phyloP scores from a whole-genome alignment of 352 stramenopile genomes.

The Globisporangium carolinianum region DNA sequence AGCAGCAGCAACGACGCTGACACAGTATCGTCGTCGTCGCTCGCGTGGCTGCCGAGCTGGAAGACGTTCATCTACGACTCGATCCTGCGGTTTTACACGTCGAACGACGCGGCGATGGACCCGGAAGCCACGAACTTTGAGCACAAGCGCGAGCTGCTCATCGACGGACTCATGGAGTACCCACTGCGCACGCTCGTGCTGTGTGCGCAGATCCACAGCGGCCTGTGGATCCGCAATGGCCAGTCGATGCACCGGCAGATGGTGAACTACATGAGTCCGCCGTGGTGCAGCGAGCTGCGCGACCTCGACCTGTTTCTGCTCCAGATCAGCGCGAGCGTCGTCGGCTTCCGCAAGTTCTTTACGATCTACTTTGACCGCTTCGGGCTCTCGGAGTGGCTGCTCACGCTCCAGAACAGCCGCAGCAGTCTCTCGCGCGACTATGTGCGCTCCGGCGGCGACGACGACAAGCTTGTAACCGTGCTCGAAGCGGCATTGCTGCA shows the following conservation, averaged over 20 bases:
- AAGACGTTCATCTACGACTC: slow-evolving; percentile 38
- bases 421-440: slow-evolving; percentile 40
- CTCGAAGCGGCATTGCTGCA: slow-evolving; percentile 76
- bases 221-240: slow-evolving; percentile 81
- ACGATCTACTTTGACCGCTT: slow-evolving; percentile 80
- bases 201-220: slow-evolving; percentile 69
- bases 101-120: slow-evolving; percentile 21
- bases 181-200: slow-evolving; percentile 69
- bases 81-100: slow-evolving; percentile 22
- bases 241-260: slow-evolving; percentile 80
- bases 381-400: slow-evolving; percentile 65
- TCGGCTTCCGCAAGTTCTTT: slow-evolving; percentile 67
- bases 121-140: slow-evolving; percentile 16
- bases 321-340: slow-evolving; percentile 48
- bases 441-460: slow-evolving; percentile 13
- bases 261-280: slow-evolving; percentile 71
- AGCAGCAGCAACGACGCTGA: too few relatives aligned
- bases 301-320: slow-evolving; percentile 75
- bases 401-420: slow-evolving; percentile 47
- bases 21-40: slow-evolving; percentile 4
- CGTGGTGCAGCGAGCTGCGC: slow-evolving; percentile 60
- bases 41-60: slow-evolving; percentile 47
- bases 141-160: slow-evolving; percentile 51
- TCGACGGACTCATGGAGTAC: slow-evolving; percentile 74
- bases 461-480: slow-evolving; percentile 60